Percentiles rank a stretch among this genome's conserved stretches.
phyloP scores from a whole-genome alignment of 108 stramenopile genomes.

The Conticribra guillardii region DNA sequence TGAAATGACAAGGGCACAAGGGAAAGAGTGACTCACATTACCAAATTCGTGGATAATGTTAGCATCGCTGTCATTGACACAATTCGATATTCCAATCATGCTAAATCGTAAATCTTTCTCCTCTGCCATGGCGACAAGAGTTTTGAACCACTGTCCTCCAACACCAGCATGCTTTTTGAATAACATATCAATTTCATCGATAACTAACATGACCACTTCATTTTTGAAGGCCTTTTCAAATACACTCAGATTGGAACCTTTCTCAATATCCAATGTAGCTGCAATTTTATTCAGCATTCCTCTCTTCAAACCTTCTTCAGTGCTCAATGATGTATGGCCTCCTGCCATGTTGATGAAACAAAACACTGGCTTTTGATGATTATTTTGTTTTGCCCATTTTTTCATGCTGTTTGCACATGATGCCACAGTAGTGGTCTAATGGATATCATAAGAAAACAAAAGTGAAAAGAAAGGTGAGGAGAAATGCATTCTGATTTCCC shows the following conservation, averaged over 20 bases:
- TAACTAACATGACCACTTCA: conserved; percentile 53
- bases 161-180: conserved; percentile 40
- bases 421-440: conserved; percentile 46
- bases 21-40: conserved; percentile 53
- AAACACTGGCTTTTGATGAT: conserved; percentile 24
- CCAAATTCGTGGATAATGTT: conserved; percentile 53
- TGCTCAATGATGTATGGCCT: background rate
- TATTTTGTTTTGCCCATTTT: conserved; percentile 24
- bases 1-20: background rate
- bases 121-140: conserved; percentile 48
- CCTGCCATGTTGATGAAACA: conserved; percentile 36
- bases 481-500: too few relatives aligned
- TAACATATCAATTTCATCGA: conserved; percentile 82
- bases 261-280: conserved; percentile 13
- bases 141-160: conserved; percentile 45
- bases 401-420: conserved; percentile 27
- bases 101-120: conserved; percentile 50
- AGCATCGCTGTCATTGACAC: conserved; percentile 54
- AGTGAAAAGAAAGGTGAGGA: too few relatives aligned
- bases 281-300: conserved; percentile 29
- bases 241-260: conserved; percentile 7
- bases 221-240: conserved; percentile 27
- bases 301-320: conserved; percentile 26
- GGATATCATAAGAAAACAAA: background rate
- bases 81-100: conserved; percentile 85